A percentile compares a stretch with the other conserved stretches of the same genome.
Evolutionary conservation across 1,284 basidiomycete genomes (phyloP).

Genomic region (Papiliotrema nemorosa): DNA sequence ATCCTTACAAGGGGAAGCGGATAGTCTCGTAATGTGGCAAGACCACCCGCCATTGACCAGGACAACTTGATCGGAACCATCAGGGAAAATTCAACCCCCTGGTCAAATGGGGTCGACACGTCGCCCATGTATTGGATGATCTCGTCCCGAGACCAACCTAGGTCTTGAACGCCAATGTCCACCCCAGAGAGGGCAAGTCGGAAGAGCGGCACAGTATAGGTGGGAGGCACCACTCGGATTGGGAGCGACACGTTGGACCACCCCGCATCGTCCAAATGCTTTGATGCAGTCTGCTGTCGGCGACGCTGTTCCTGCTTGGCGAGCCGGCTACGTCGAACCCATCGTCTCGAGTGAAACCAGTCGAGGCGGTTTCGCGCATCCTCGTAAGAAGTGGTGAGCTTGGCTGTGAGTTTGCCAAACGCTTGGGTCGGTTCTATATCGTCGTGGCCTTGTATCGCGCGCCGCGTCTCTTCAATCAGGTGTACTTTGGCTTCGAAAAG

Average conservation of each 20-base stretch:
- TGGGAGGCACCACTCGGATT: conserved; percentile 50
- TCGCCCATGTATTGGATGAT: conserved; percentile 56
- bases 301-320: conserved; percentile 51
- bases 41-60: conserved; percentile 63
- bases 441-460: conserved; percentile 23
- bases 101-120: conserved; percentile 56
- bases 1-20: conserved; percentile 55
- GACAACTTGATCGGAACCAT: conserved; percentile 78
- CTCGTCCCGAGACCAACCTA: conserved; percentile 51
- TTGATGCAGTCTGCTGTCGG: conserved; percentile 50
- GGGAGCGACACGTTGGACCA: conserved; percentile 41
- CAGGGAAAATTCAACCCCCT: conserved; percentile 70
- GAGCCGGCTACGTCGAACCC: conserved; percentile 59
- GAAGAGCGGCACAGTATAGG: conserved; percentile 66
- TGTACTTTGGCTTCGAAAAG: conserved; percentile 72
- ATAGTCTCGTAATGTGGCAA: conserved; percentile 70
- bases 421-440: neutral
- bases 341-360: conserved; percentile 72
- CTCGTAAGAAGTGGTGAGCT: conserved; percentile 58
- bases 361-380: conserved; percentile 73
- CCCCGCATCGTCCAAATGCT: conserved; percentile 32
- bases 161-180: conserved; percentile 59
- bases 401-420: conserved; percentile 20
- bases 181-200: conserved; percentile 66
- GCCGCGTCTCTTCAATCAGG: conserved; percentile 53